Conservation (phyloP, 2,329 filamentous ascomycete genomes). For the Fusarium pseudocircinatum region DNA sequence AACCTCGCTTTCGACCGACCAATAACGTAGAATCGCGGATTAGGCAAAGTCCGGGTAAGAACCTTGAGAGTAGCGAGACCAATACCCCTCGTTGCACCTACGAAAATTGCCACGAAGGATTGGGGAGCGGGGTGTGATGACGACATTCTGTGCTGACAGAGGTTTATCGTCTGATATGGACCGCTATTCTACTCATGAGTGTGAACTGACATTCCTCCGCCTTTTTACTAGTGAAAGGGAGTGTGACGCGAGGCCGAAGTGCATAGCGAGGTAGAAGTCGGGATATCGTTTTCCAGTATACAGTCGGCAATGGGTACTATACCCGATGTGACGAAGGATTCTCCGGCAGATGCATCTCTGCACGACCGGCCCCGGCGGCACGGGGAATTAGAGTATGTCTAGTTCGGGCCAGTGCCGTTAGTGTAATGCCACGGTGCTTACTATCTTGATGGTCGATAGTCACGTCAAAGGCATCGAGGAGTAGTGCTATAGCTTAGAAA, state of each 20-base stretch:
- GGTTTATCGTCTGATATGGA: not conserved
- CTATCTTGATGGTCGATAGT: not conserved
- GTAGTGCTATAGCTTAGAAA: not conserved
- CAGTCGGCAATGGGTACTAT: not conserved
- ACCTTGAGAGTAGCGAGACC: not conserved
- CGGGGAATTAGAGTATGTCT: not conserved
- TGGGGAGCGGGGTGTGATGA: not conserved
- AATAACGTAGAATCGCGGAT: not conserved
- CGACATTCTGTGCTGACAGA: not conserved
- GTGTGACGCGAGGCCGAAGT: no score
- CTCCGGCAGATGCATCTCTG: not conserved
- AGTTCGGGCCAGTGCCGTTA: not conserved
- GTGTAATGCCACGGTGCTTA: not conserved
- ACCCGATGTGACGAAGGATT: not conserved
- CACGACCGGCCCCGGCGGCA: not conserved
- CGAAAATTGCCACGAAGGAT: not conserved
- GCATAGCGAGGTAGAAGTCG: not conserved
- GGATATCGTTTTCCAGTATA: not conserved
- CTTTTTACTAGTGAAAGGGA: not conserved
- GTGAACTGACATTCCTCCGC: not conserved
- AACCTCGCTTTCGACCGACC: not conserved
- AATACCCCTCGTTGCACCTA: not conserved
- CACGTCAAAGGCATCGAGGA: accelerated
- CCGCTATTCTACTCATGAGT: not conserved
- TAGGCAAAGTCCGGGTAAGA: not conserved